Base-by-base conservation (phyloP, 345 rosid genomes). In the Rubroshorea leprosula region DNA sequence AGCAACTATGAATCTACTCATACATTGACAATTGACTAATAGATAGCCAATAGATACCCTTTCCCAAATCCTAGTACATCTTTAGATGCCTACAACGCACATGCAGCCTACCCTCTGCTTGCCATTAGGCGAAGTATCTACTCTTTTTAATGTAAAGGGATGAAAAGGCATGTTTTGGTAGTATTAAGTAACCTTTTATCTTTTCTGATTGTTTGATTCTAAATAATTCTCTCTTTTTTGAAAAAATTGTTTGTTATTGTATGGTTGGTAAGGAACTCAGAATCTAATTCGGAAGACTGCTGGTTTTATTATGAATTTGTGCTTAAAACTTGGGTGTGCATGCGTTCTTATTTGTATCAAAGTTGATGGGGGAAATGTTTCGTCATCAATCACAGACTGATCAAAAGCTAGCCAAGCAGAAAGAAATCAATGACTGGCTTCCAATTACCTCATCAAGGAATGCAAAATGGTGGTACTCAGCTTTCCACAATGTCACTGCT, bases 401-500 rank as follows among this genome's bases (percentile, higher is more conserved):
- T 47, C 58, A 73, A 43, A 27, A 57, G 52, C 23, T 55, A 14
- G 70, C 44, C 18, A 74, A 66, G 72, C 83, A 85, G 71, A 83
- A 83, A 72, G 76, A 70, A 22, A 77, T 79, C 55, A 85, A 85
- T 13, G 76, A 62, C 23, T 85, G 89, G 89, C 78, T 85, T 52
- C 89, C 89, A 16, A 83, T 85, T 48, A 83, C 93, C 47, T 78
- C 89, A 26, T 81, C 85, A 0, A 71, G 93, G 67, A 83, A 80
- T 47, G 93, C 90, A 9, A 86, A 76, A 57, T 86, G 95, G 95
- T 83, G 90, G 95, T 83, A 81, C 68, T 63, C 90, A 18, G 86
- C 95, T 57, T 86, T 86, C 63, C 95, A 86, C 86, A 83, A 86
- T 74, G 90, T 86, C 67, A 86, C 94, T 17, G 87, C 94, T 77